phyloP scores from a whole-genome alignment of 108 stramenopile genomes.

The Schizochytrium sp. region DNA sequence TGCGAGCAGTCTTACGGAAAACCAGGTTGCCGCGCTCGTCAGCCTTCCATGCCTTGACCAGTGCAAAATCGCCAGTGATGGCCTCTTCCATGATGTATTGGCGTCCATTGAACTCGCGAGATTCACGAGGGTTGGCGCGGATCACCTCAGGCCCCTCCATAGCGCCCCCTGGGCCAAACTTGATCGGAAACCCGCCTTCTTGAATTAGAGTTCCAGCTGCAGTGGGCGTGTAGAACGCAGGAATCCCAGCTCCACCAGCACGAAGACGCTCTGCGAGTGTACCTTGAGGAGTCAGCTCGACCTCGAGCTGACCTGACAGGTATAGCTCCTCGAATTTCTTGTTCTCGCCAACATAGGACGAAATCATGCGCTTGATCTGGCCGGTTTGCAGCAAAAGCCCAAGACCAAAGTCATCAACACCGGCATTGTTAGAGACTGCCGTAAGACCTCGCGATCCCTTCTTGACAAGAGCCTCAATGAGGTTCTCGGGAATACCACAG shows the following conservation, averaged over 20 bases:
- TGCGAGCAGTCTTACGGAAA: conserved; percentile 86
- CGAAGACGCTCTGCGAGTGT: conserved; percentile 86
- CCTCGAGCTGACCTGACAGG: conserved; percentile 85
- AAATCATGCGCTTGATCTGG: conserved; percentile 87
- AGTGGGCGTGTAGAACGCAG: conserved; percentile 91
- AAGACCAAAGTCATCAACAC: conserved; percentile 84
- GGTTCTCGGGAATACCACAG: conserved; percentile 74
- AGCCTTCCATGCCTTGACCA: conserved; percentile 88
- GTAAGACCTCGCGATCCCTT: conserved; percentile 79
- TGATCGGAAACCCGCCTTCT: conserved; percentile 89
- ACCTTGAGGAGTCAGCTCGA: conserved; percentile 89
- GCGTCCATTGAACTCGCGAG: conserved; percentile 78
- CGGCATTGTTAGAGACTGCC: conserved; percentile 85
- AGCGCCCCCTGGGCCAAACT: conserved; percentile 83
- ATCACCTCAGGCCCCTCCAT: conserved; percentile 69
- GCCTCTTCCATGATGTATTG: conserved; percentile 92
- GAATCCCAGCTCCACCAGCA: conserved; percentile 88
- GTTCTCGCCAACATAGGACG: conserved; percentile 91
- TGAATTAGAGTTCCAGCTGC: conserved; percentile 89
- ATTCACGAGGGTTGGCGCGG: conserved; percentile 74
- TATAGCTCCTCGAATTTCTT: conserved; percentile 86
- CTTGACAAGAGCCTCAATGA: conserved; percentile 66
- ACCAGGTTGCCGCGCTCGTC: conserved; percentile 93
- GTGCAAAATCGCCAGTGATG: conserved; percentile 81
- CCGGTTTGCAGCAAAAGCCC: conserved; percentile 83